Base-by-base conservation (phyloP, 2,329 filamentous ascomycete species). In the Alternaria incomplexa region DNA sequence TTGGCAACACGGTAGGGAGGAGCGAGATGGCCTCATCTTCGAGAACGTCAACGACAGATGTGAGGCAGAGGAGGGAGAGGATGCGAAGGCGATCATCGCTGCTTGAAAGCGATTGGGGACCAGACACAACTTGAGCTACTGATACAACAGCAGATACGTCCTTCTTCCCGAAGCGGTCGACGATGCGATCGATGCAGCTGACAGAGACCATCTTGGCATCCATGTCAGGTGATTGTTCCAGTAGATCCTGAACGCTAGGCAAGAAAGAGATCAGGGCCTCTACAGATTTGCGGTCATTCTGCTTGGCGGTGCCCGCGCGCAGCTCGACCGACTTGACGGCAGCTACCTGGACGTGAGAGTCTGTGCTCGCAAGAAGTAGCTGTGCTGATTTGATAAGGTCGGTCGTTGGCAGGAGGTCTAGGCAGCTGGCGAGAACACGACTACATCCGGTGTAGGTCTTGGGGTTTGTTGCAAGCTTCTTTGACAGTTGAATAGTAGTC, bases 81-180 rank as follows among this genome's bases (percentile, higher is more conserved):
- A 95, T 86, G 44, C 90, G 90, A 51, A 97, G 87, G 25, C 88
- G 88, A 68, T 87, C 84, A 72, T 97, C 91, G 12, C 85, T 80
- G 76, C 91, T 90, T 40, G 91, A 92, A 52, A 98, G 86, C 66
- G 93, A 95, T 67, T 91, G 85, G 58, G 89, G 83, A 45, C 93
- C 89, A 40, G 92, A 89, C 71, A 99, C 91, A 2, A 90, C 91
- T 62, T 89, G 85, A 5, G 93, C 93, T 6, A 93, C 91, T 5
- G 87, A 87, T 25, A 91, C 85, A 47, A 97, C 91, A 47, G 89
- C 90, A 69, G 91, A 88, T 2, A 91, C 85, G 73, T 97, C 92
- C 78, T 94, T 96, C 84, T 96, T 96, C 69, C 96, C 96, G 77
- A 97, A 98, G 78, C 95, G 95, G 81, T 97, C 94, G 3, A 92